Base-by-base conservation (phyloP, 306 rosid species). In the Vigna trinervia region DNA sequence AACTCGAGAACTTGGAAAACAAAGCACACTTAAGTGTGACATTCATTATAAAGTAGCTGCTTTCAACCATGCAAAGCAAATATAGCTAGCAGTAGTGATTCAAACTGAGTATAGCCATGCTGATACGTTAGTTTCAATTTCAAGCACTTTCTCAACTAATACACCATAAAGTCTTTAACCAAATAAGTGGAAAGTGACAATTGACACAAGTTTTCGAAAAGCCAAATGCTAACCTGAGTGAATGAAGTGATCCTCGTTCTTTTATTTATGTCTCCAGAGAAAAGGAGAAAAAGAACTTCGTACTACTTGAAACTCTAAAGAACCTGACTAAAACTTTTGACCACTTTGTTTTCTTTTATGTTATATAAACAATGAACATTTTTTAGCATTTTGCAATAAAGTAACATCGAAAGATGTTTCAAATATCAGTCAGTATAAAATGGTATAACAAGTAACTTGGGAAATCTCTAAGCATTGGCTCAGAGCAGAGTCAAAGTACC, bases 41-140 rank as follows among this genome's bases (percentile, higher is more conserved):
- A 73, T 62, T 38, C 23, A 73, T 48, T 38, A 39, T 71, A 38
- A 38, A 61, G 52, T 54, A 74, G 39, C 23, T 7, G 63, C 34
- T 32, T 69, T 20, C 74, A 53, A 73, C 39, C 12, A 47, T 57
- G 47, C 71, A 57, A 74, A 47, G 36, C 32, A 47, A 39, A 51
- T 39, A 12, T 45, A 45, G 51, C 68, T 36, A 23, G 52, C 22
- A 58, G 20, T 3, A 5, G 30, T 8, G 8, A 69, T 15, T 23
- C 71, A 47, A 74, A 57, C n/a, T 14, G 48, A 46, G 50, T 43
- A 61, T 10, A 22, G 45, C 12, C 3, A 9, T 23, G 54, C 28
- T 4, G 34, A 22, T 17, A 36, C 8, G 12, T 22, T 12, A 45
- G 14, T 13, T 38, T 48, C 19, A 80, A 20, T 13, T 63, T 23